phyloP scores from a whole-genome alignment of 2,329 filamentous ascomycete species.

The Leptographium wingfieldii region DNA sequence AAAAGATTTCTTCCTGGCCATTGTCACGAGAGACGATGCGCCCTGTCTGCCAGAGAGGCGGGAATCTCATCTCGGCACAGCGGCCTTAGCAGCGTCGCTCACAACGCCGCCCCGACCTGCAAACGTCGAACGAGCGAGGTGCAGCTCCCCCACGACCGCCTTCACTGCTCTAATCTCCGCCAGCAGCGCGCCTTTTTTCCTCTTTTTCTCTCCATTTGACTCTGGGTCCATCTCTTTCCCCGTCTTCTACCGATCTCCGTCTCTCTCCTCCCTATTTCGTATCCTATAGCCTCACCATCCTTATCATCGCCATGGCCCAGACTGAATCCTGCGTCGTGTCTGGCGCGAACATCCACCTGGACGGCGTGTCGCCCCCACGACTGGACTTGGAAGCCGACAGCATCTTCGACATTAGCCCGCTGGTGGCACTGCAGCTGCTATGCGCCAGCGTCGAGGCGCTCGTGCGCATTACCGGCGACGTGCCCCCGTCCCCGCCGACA shows the following conservation, averaged over 20 bases:
- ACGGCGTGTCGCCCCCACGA: constrained; percentile 7
- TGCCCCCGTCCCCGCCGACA: constrained; percentile 67
- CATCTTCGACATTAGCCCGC: constrained; percentile 59
- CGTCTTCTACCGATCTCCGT: background rate
- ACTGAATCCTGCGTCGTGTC: background rate
- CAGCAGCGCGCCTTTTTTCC: background rate
- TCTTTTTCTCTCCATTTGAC: background rate
- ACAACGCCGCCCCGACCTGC: background rate
- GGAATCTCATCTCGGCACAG: background rate
- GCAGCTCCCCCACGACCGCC: background rate
- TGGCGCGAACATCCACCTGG: background rate
- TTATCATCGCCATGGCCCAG: background rate
- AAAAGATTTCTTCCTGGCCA: background rate
- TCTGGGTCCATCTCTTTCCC: background rate
- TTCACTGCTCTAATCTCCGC: background rate
- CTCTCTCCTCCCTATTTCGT: background rate
- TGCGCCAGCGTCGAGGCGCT: constrained; percentile 58
- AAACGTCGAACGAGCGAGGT: background rate
- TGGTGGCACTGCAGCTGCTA: constrained; percentile 69
- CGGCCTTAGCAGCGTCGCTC: background rate
- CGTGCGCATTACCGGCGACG: constrained; percentile 60
- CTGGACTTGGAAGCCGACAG: constrained; percentile 35
- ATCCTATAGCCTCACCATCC: background rate
- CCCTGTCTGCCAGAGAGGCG: background rate
- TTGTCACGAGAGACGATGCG: background rate